Evolutionary conservation across 768 basidiomycete species (phyloP).

Genomic region (Mycena galopus): DNA sequence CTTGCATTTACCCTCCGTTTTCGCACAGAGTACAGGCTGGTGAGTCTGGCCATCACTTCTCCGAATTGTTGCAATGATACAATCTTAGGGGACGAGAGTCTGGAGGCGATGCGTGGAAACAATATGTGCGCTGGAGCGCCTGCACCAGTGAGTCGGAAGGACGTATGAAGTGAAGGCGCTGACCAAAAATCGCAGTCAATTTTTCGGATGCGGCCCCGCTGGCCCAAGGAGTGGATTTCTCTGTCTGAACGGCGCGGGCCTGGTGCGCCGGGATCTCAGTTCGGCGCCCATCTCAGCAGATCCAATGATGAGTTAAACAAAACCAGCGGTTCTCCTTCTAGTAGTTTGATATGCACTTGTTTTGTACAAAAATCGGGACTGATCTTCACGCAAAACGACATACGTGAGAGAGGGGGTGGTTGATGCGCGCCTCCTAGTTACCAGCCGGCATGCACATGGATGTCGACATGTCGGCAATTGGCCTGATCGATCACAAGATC

Average conservation of each 20-base stretch:
- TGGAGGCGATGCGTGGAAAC: conserved; percentile 99
- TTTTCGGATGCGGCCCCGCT: conserved; percentile 91
- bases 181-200: conserved; percentile 67
- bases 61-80: conserved; percentile 39
- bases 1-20: conserved; percentile 28
- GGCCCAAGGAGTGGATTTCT: conserved; percentile 93
- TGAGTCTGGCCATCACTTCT: conserved; percentile 53
- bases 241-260: conserved; percentile 50
- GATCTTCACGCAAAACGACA: conserved; percentile 30
- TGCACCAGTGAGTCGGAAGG: conserved; percentile 71
- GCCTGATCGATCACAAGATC: conserved; percentile 23
- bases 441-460: conserved; percentile 19
- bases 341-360: conserved; percentile 31
- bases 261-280: conserved; percentile 30
- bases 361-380: conserved; percentile 11
- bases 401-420: conserved; percentile 28
- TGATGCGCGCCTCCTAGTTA: conserved; percentile 6
- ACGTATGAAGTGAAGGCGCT: conserved; percentile 28
- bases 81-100: conserved; percentile 89
- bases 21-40: conserved; percentile 83
- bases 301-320: conserved; percentile 17
- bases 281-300: conserved; percentile 20
- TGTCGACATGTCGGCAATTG: conserved; percentile 31
- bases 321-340: conserved; percentile 19
- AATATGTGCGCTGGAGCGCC: conserved; percentile 92